Base-by-base conservation (phyloP, 2,329 filamentous ascomycete species). In the Thielaviopsis euricoi region DNA sequence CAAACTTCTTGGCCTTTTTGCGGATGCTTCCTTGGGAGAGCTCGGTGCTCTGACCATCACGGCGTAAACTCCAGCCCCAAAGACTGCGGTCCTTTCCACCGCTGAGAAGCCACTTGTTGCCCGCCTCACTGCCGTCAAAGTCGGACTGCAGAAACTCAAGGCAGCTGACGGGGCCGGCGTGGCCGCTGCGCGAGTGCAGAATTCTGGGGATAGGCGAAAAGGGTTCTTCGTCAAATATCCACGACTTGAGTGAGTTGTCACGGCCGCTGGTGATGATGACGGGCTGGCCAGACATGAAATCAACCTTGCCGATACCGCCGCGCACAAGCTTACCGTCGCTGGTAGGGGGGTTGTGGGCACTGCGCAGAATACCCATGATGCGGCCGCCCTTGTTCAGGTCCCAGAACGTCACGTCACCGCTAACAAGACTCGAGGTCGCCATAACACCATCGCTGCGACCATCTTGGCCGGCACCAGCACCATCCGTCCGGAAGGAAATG, bases 51-150 rank as follows among this genome's bases (percentile, higher is more conserved):
- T 98, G 94, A 1, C 89, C 90, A 68, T 98, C 93, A 56, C 88
- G 86, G 50, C 93, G 86, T 68, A 98, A 73, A 76, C 90, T 97
- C 82, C 94, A 95, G 1, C 87, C 91, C 91, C 93, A 97, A 2
- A 98, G 75, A 69, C 89, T 96, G 63, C 89, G 81, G 66, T 98
- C 94, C 65, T 83, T 80, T 60, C 89, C 90, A 63, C 87, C 88
- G 65, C 89, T 96, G 58, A 98, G 75, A 6, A 97, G 74, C 91
- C 91, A 97, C 71, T 97, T 97, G 59, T 91, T 93, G 52, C 83
- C 83, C 50, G 84, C 83, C 64, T 96, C 91, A 6, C 89, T 82
- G 17, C 90, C 91, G 65, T 97, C 91, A 48, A 93, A 91, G 63
- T 89, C 85, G 0, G 89, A 82, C 0, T 91, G 91, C 25, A 97